Base-by-base conservation (phyloP, 768 basidiomycete species). In the Sporobolomyces roseus region DNA sequence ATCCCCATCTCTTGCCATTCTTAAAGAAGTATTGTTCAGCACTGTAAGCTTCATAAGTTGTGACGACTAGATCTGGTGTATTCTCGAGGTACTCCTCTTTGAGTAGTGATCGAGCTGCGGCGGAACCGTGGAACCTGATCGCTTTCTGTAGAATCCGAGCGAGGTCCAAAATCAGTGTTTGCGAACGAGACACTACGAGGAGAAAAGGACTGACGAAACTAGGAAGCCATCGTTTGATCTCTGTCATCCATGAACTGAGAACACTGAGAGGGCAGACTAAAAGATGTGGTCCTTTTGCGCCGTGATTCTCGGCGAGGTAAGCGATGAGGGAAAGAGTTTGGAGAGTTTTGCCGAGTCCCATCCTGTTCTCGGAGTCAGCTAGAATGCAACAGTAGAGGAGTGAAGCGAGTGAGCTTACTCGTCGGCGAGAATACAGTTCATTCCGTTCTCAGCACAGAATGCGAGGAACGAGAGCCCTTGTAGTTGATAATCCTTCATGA, bases 401-500 rank as follows among this genome's bases (percentile, higher is more conserved):
- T 29, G 38, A 43, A 13, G 30, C 46, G 50, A 30, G 33, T 25
- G 30, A 79, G 38, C 82, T 69, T 74, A 85, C 84, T 85, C 86
- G 70, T 89, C 88, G 33, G 86, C 88, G 2, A 89, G 80, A 64
- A 89, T 86, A 75, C 85, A 85, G 70, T 85, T 88, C 82, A 88
- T 83, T 21, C 87, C 85, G 74, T 89, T 89, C 32, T 84, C 82
- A 75, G 86, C 85, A 84, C 88, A 84, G 73, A 82, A 81, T 21
- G 83, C 83, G 49, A 89, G 82, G 77, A 84, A 88, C 14, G 85
- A 84, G 46, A 89, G 79, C 2, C 88, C 88, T 63, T 83, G 81
- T 46, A 88, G 80, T 81, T 89, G 88, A 77, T 89, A 89, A 61
- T 85, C 86, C 76, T 88, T 88, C 82, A 89, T 84, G 30, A 80